These are phyloP conservation scores for Ettlia oleoabundans DNA, from an alignment of 139 green algal genomes.

Conservation along the genomic window DNA sequence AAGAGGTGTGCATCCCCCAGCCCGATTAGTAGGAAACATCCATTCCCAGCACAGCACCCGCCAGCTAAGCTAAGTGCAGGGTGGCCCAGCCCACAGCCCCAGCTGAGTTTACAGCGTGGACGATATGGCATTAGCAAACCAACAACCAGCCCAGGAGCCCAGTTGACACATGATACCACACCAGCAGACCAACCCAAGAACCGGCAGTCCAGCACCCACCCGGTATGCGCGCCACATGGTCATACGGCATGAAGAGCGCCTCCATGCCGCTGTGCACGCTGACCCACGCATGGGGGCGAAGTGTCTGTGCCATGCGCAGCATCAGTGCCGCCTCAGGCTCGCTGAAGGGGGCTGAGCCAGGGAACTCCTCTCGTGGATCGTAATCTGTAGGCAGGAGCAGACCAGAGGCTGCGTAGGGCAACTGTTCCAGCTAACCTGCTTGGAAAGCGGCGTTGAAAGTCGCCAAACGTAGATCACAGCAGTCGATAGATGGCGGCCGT, in stretches of 20 bases:
- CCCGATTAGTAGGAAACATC: no score
- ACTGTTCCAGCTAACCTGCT: no score
- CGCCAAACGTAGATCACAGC: not conserved
- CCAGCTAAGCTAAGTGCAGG: no score
- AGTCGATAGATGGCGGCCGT: not conserved
- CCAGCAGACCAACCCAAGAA: no score
- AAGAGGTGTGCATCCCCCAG: no score
- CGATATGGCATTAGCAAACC: no score
- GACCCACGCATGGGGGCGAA: conserved; percentile 92
- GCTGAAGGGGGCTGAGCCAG: conserved; percentile 80
- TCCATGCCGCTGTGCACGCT: conserved; percentile 98
- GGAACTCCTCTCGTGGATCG: conserved; percentile 90
- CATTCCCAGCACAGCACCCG: no score
- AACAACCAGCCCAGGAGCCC: no score
- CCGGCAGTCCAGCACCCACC: not conserved
- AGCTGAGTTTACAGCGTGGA: no score
- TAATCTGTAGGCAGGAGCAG: conserved; percentile 72
- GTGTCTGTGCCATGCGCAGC: conserved; percentile 57
- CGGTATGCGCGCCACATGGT: conserved; percentile 73
- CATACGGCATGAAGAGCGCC: conserved; percentile 96
- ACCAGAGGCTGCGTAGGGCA: not conserved
- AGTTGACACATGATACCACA: no score
- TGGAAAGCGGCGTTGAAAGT: no score
- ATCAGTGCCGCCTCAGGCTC: conserved; percentile 92
- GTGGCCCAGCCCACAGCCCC: no score